Percentiles rank a stretch among this genome's conserved stretches.
These are phyloP conservation scores for Termitomyces sp. DNA, from an alignment of 768 basidiomycete species.

Conservation along the genomic window DNA sequence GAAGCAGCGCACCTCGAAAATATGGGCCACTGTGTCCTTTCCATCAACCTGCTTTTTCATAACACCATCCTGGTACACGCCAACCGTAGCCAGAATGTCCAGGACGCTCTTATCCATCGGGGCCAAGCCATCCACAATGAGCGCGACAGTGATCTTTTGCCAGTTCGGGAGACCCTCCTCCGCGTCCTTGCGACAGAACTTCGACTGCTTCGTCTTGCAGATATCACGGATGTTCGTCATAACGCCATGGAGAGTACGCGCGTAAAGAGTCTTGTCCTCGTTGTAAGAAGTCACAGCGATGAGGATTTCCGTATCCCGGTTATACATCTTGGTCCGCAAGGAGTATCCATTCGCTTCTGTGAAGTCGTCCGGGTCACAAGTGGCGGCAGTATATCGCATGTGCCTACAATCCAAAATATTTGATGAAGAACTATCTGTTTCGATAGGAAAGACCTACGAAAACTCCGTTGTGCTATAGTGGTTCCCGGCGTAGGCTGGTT, in stretches of 20 bases:
- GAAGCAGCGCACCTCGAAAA: slow-evolving; percentile 74
- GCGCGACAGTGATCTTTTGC: slow-evolving; percentile 88
- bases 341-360: slow-evolving; percentile 77
- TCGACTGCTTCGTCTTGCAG: slow-evolving; percentile 92
- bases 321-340: slow-evolving; percentile 82
- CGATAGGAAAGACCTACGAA: slow-evolving; percentile 55
- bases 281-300: slow-evolving; percentile 95
- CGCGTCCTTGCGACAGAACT: slow-evolving; percentile 82
- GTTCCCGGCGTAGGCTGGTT: slow-evolving; percentile 64
- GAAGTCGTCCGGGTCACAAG: slow-evolving; percentile 90
- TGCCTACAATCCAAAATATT: slow-evolving; percentile 44
- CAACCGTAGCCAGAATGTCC: slow-evolving; percentile 84
- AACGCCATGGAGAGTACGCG: slow-evolving; percentile 90
- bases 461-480: slow-evolving; percentile 82
- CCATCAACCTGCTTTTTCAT: slow-evolving; percentile 92
- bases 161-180: slow-evolving; percentile 85
- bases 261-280: slow-evolving; percentile 86
- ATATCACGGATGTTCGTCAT: slow-evolving; percentile 98
- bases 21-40: slow-evolving; percentile 89
- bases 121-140: slow-evolving; percentile 90
- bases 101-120: slow-evolving; percentile 94
- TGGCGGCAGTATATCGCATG: slow-evolving; percentile 93
- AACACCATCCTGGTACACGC: slow-evolving; percentile 91
- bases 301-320: slow-evolving; percentile 86
- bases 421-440: background rate